phyloP scores from a whole-genome alignment of 164 flowering plant species.

The Magnolia kwangsiensis region DNA sequence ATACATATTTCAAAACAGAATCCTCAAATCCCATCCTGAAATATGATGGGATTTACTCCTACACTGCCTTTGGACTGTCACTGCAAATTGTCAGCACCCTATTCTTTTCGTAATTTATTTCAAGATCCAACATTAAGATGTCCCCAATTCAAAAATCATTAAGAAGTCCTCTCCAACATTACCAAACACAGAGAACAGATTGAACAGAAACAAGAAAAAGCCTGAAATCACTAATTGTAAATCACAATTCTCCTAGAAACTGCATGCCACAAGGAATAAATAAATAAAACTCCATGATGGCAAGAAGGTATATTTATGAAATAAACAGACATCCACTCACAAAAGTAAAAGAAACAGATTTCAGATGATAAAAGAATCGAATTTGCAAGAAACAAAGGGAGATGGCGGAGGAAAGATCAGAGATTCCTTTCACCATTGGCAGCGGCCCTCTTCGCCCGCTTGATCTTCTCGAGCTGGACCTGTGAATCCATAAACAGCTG shows the following conservation, averaged over 20 bases:
- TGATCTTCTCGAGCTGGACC: conserved; percentile 72
- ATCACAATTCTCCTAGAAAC: not conserved
- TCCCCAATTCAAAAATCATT: too few species aligned
- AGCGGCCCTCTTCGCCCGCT: conserved; percentile 49
- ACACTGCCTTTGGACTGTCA: too few species aligned
- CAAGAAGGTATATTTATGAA: not conserved
- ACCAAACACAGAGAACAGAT: not conserved
- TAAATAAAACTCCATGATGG: not conserved
- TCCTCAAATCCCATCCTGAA: too few species aligned
- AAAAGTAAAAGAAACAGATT: not conserved
- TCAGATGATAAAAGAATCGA: not conserved
- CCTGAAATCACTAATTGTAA: not conserved
- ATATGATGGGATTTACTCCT: too few species aligned
- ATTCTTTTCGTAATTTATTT: too few species aligned
- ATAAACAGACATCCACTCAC: not conserved
- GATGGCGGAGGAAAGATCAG: not conserved
- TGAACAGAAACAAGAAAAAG: not conserved
- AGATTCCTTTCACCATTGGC: conserved; percentile 14
- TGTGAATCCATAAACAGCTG: conserved; percentile 78
- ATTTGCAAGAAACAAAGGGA: not conserved
- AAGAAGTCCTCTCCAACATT: not conserved
- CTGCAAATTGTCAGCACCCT: too few species aligned
- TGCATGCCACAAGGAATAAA: not conserved
- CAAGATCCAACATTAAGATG: too few species aligned
- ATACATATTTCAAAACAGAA: too few species aligned